A percentile compares a stretch with the other conserved stretches of the same genome.
Evolutionary conservation across 257 asterid species (phyloP).

Genomic region (Rauvolfia tetraphylla): DNA sequence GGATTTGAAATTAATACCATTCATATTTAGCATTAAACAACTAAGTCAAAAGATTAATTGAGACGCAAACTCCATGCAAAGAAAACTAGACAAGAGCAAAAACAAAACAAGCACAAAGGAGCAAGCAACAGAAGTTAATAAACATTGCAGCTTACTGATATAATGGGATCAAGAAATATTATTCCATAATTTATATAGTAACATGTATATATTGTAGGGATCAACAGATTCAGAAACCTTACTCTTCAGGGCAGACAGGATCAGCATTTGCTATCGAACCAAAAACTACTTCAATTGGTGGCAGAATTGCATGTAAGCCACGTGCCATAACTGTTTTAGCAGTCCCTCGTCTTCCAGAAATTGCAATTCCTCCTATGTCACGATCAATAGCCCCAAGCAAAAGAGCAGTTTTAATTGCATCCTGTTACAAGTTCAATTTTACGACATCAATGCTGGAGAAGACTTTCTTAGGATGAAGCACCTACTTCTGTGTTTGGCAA

Average conservation of each 20-base stretch:
- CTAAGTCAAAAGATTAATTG: not conserved
- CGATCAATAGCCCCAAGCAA: slow-evolving; percentile 97
- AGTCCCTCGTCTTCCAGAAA: slow-evolving; percentile 96
- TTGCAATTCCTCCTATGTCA: slow-evolving; percentile 95
- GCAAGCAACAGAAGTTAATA: not conserved
- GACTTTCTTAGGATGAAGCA: not conserved
- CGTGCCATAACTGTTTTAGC: slow-evolving; percentile 99
- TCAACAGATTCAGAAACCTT: slow-evolving; percentile 32
- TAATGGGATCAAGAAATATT: not conserved
- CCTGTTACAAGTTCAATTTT: slow-evolving; percentile 44
- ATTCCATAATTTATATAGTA: not conserved
- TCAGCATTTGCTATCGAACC: slow-evolving; percentile 88
- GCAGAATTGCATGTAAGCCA: slow-evolving; percentile 93
- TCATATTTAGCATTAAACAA: not conserved
- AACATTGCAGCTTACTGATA: not conserved
- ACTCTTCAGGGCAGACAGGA: slow-evolving; percentile 79
- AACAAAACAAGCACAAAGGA: not conserved
- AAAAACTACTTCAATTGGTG: slow-evolving; percentile 86
- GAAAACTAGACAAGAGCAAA: not conserved
- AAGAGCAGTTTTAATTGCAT: slow-evolving; percentile 94
- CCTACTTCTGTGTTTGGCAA: not conserved
- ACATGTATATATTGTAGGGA: not conserved
- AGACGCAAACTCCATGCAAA: not conserved
- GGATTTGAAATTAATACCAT: not conserved
- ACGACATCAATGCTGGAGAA: slow-evolving; percentile 15